These are phyloP conservation scores for Lichtheimia hyalospora DNA, from an alignment of 371 early-diverging fungal genomes.

Conservation along the genomic window DNA sequence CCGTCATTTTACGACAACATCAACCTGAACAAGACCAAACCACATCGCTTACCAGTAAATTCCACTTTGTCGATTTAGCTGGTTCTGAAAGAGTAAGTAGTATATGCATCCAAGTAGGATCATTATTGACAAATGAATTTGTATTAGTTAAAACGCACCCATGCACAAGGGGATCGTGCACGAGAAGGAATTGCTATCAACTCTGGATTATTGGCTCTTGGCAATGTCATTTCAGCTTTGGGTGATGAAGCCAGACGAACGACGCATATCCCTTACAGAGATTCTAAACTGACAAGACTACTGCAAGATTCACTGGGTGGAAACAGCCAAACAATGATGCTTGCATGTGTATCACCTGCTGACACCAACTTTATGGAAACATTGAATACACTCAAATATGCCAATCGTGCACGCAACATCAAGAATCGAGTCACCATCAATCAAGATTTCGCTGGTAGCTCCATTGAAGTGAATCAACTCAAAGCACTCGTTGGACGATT, in stretches of 20 bases:
- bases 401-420: constrained; percentile 85
- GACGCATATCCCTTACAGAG: constrained; percentile 92
- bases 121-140: background rate
- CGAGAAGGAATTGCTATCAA: constrained; percentile 99
- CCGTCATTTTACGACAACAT: constrained; percentile 73
- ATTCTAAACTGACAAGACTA: constrained; percentile 96
- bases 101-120: too few species aligned
- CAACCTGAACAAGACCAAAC: constrained; percentile 32
- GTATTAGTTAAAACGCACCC: constrained; percentile 82
- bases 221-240: constrained; percentile 98
- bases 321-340: constrained; percentile 88
- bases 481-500: constrained; percentile 71
- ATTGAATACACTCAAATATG: constrained; percentile 89
- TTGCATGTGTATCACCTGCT: constrained; percentile 88
- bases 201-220: constrained; percentile 94
- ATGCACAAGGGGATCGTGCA: constrained; percentile 91
- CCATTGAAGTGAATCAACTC: constrained; percentile 67
- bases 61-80: constrained; percentile 97
- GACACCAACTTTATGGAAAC: constrained; percentile 86
- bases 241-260: constrained; percentile 77
- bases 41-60: constrained; percentile 57
- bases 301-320: constrained; percentile 98
- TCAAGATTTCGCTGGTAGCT: constrained; percentile 63
- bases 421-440: constrained; percentile 81
- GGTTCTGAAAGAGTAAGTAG: constrained; percentile 63